phyloP scores from a whole-genome alignment of 768 basidiomycete species.

The Amanita polypyramis region DNA sequence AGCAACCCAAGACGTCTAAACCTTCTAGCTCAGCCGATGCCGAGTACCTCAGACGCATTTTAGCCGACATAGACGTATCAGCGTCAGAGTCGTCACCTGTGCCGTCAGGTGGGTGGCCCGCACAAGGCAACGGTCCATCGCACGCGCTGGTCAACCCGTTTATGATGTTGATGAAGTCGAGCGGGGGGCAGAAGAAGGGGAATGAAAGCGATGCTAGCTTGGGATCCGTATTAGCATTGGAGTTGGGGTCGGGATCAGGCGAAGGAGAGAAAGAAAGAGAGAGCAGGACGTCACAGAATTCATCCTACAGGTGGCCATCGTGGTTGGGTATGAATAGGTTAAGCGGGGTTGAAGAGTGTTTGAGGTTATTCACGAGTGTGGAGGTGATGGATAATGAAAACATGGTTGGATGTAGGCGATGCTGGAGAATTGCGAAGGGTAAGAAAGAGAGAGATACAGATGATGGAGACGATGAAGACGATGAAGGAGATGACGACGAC shows the following conservation, averaged over 20 bases:
- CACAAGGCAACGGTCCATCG: not conserved
- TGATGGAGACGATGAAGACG: conserved; percentile 16
- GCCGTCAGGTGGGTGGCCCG: conserved; percentile 1
- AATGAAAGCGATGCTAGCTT: not conserved
- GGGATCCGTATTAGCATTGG: not conserved
- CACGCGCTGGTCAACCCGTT: conserved; percentile 1
- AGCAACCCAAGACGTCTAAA: conserved; percentile 45
- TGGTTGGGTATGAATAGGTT: conserved; percentile 39
- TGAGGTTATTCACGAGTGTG: conserved; percentile 85
- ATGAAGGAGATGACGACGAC: conserved; percentile 8
- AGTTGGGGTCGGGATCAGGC: no score
- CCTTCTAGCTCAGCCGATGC: conserved; percentile 52
- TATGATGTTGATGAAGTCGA: not conserved
- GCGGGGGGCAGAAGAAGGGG: not conserved
- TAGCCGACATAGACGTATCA: conserved; percentile 49
- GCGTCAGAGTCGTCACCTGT: conserved; percentile 25
- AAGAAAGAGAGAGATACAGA: conserved; percentile 22
- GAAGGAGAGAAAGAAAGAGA: not conserved
- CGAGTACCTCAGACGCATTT: conserved; percentile 57
- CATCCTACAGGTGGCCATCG: conserved; percentile 20
- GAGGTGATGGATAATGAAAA: conserved; percentile 92
- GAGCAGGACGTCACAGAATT: not conserved
- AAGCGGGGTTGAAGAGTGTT: conserved; percentile 64
- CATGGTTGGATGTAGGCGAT: conserved; percentile 84
- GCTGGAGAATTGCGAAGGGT: conserved; percentile 78